A percentile compares a stretch with the other conserved stretches of the same genome.
phyloP scores from a whole-genome alignment of 1,284 basidiomycete species.

The Anthracocystis walkeri region DNA sequence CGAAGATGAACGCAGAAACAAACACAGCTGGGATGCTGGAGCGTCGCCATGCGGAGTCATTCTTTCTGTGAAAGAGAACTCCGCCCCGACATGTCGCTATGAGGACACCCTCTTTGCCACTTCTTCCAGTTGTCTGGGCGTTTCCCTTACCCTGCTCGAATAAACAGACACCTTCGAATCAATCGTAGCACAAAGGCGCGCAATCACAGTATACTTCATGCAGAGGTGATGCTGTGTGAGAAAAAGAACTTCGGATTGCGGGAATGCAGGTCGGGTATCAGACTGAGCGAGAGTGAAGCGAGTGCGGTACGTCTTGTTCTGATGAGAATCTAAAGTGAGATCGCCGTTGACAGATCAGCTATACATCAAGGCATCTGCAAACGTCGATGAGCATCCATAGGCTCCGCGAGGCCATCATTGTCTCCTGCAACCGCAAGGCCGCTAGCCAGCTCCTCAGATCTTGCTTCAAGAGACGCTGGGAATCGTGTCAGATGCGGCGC shows the following conservation, averaged over 20 bases:
- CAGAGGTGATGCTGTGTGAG: no score
- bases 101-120: background rate
- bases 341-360: no score
- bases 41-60: slow-evolving; percentile 26
- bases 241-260: no score
- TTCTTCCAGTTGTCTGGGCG: background rate
- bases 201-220: no score
- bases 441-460: slow-evolving; percentile 19
- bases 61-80: background rate
- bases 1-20: no score
- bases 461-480: slow-evolving; percentile 8
- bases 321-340: no score
- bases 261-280: no score
- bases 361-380: slow-evolving; percentile 1
- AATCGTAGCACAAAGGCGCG: no score
- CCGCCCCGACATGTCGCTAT: background rate
- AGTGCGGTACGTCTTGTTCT: no score
- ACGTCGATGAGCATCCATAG: slow-evolving; percentile 20
- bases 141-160: no score
- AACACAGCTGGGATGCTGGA: background rate
- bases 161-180: no score
- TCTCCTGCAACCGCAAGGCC: slow-evolving; percentile 19
- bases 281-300: no score
- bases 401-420: background rate
- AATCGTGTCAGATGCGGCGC: slow-evolving; percentile 7